A percentile compares a stretch with the other conserved stretches of the same genome.
Evolutionary conservation across 2,329 filamentous ascomycete species (phyloP).

Genomic region (Arachnopeziza araneosa): DNA sequence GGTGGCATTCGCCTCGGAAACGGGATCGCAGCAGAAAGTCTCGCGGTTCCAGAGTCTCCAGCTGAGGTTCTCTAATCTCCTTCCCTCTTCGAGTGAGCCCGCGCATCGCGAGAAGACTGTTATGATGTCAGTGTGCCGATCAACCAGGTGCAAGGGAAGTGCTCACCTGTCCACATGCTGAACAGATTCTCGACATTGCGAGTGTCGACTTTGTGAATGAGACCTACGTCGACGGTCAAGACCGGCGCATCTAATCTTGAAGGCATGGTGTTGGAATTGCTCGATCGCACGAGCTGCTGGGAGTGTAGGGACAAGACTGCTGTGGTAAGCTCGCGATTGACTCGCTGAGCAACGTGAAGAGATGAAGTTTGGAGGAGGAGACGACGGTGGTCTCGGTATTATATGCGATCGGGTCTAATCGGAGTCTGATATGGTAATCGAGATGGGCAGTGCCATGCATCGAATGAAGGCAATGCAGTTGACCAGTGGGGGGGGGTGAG

Average conservation of each 20-base stretch:
- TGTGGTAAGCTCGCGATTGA: constrained; percentile 25
- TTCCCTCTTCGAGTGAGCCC: constrained; percentile 87
- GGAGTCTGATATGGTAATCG: constrained; percentile 20
- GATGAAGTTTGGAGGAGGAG: not conserved
- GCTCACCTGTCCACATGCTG: constrained; percentile 93
- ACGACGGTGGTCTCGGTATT: not conserved
- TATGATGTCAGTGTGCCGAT: constrained; percentile 2
- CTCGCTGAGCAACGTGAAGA: constrained; percentile 18
- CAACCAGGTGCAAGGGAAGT: not conserved
- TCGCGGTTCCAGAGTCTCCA: constrained; percentile 96
- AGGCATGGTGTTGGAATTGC: constrained; percentile 57
- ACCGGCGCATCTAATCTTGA: constrained; percentile 78
- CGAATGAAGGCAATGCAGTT: constrained; percentile 10
- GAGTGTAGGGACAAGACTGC: constrained; percentile 24
- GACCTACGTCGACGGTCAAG: constrained; percentile 82
- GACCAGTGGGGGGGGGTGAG: constrained; percentile 2
- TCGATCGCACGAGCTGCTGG: constrained; percentile 28
- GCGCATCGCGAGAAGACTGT: constrained; percentile 91
- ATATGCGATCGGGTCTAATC: constrained; percentile 11
- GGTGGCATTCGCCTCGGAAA: constrained; percentile 45
- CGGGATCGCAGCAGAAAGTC: constrained; percentile 76
- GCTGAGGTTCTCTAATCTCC: constrained; percentile 87
- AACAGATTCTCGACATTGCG: constrained; percentile 88
- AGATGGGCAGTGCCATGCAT: constrained; percentile 17
- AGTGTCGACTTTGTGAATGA: constrained; percentile 93